Evolutionary conservation across 2,329 filamentous ascomycete genomes (phyloP), one percentile per base, ranked within the genome.

Genomic region (Seiridium unicorne): DNA sequence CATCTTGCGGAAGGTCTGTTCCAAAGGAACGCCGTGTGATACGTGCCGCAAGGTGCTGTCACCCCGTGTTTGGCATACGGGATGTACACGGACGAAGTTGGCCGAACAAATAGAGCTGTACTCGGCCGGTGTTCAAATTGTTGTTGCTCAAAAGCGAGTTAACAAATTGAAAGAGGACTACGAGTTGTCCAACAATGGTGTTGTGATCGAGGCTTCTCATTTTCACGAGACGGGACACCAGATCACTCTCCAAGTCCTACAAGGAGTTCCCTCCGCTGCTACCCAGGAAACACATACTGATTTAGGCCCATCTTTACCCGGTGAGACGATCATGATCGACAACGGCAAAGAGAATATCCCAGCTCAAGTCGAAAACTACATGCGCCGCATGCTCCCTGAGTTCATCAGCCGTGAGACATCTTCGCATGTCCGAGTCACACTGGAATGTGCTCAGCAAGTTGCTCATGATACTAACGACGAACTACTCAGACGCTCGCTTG

Each of bases 1-100:
- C 44, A 88, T 89, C 62, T 73, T 89, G 42, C 81, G 86, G 60
- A 89, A 89, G 73, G 87, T 84, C 1, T 89, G 87, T 66, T 86
- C 85, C n/a, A 82, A 81, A 61, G 86, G 84, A 38, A 83, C 80
- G 5, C 86, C 86, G 0, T 89, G 87, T 64, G 81, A 84, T 57
- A 85, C 86, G 1, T 89, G 87, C 63, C 81, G 81, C 62, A 88
- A 86, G 66, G 86, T 89, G 0, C 74, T 89, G 44, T 81, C 83
- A 3, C 85, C 87, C 0, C 80, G 87, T 7, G 80, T 89, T n/a
- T 89, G 87, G 87, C 83, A 81, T 61, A 83, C 82, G 3, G 84
- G 84, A 8, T 89, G 87, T 67, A 82, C 88, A 32, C 80, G 87
- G 51, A 87, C 85, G 6, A 83, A 84, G 57, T 77, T 89, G 26